phyloP scores from a whole-genome alignment of 192 early-diverging fungal genomes.

The Radiomyces spectabilis region DNA sequence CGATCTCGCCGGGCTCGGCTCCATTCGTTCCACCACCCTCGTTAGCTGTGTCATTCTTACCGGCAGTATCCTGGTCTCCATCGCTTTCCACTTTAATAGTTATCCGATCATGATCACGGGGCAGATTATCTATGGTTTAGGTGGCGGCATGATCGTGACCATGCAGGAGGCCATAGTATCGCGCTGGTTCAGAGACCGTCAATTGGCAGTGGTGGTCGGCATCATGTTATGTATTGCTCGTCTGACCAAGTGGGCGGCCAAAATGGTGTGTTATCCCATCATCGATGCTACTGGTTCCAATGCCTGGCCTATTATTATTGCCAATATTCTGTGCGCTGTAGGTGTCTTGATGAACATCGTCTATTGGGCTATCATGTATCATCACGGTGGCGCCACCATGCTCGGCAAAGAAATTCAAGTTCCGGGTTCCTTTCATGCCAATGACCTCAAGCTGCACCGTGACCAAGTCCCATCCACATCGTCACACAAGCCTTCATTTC shows the following conservation, averaged over 20 bases:
- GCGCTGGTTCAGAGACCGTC: slow-evolving; percentile 65
- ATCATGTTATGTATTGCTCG: slow-evolving; percentile 60
- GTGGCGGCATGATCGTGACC: slow-evolving; percentile 63
- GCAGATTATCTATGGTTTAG: slow-evolving; percentile 53
- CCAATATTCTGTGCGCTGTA: slow-evolving; percentile 41
- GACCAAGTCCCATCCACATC: too few relatives aligned
- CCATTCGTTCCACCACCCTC: slow-evolving; percentile 40
- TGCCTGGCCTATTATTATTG: slow-evolving; percentile 33
- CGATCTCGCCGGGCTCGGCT: slow-evolving; percentile 35
- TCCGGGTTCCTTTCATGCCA: too few relatives aligned
- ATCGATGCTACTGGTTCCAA: slow-evolving; percentile 28
- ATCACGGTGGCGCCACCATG: slow-evolving; percentile 1
- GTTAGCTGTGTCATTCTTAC: slow-evolving; percentile 45
- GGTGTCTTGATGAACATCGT: slow-evolving; percentile 38
- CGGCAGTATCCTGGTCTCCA: slow-evolving; percentile 41
- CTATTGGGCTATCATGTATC: slow-evolving; percentile 41
- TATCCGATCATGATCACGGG: slow-evolving; percentile 50
- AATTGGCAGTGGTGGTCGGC: slow-evolving; percentile 60
- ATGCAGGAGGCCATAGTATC: slow-evolving; percentile 73
- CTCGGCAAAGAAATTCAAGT: slow-evolving; percentile 10
- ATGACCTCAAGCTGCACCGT: too few relatives aligned
- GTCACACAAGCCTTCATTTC: too few relatives aligned
- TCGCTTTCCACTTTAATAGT: slow-evolving; percentile 32
- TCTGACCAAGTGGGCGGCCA: slow-evolving; percentile 60
- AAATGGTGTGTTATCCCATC: slow-evolving; percentile 57